Base-by-base conservation (phyloP, 495 filamentous ascomycete genomes). In the Tuber magnatum region DNA sequence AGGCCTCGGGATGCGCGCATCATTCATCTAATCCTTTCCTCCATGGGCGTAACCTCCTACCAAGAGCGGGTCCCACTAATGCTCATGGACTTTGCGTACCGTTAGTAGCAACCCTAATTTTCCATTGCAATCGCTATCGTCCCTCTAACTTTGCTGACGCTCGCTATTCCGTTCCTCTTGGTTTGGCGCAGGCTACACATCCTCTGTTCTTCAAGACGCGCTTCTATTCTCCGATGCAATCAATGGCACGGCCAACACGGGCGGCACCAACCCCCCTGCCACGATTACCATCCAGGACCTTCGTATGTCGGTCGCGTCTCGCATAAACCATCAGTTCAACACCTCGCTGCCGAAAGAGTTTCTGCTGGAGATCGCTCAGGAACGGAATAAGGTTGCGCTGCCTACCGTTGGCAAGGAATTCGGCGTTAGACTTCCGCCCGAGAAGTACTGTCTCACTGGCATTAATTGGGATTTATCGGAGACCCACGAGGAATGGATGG, bases 1-100 rank as follows among this genome's bases (percentile, higher is more conserved):
- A 92, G 93, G 3, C 95, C 95, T 12, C 92, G 94, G 80, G 94
- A 99, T 84, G 91, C 94, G 24, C 91, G 94, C 70, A 89, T 95
- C 43, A 89, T 99, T 79, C 94, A 99, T 83, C 90, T 97, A 75
- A 88, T 98, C 69, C 92, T 99, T 51, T 90, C 92, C 71, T 90
- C 90, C 2, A 90, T 95, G 71, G 94, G 94, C 80, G 93, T 97
- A 5, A 92, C 90, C 20, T 87, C 91, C 41, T 99, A 96, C 87
- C 93, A 97, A 85, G 92, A 93, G 81, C 93, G 95, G 75, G 94
- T 99, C 2, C 94, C 95, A 0, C 88, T 97, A 4, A 92, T 97
- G 78, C 91, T 99, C 61, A 90, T 99, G 82, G 95, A 99, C 84
- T 97, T 98, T 83, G 94, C 95, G 32, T 99, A 99, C 88, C 92